Evolutionary conservation across 2,329 filamentous ascomycete genomes (phyloP), one percentile per base, ranked within the genome.

Genomic region (Stagonosporopsis tanaceti): DNA sequence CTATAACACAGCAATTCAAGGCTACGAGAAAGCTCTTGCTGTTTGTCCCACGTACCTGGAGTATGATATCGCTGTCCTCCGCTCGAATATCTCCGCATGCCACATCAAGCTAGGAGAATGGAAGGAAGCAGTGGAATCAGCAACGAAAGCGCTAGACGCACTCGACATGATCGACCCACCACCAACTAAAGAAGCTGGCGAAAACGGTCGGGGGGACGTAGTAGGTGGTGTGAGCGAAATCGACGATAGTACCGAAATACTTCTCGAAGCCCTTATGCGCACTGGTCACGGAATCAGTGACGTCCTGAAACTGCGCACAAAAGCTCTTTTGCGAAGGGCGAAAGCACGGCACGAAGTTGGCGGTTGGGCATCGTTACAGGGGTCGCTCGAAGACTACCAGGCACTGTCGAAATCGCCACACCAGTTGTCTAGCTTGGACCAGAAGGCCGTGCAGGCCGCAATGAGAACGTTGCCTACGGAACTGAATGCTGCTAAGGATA

Each of bases 51-150:
- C 87, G 63, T 96, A 96, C 73, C 85, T 96, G 25, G 88, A 94
- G 73, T 97, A 92, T 78, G 92, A 97, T 66, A 83, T 94, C 61
- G 92, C 93, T 25, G 91, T 98, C 9, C 82, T 98, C 6, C 87
- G 89, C 57, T 93, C 90, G 73, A 98, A 98, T 79, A 89, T 97
- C 64, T 86, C 94, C 1, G 94, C 93, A 9, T 97, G 93, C 72
- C 87, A 97, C 68, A 76, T 98, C 52, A 96, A 96, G 74, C 81
- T 96, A 3, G 83, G 88, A 59, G 89, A 94, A 60, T 97, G 93
- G 91, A 92, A 93, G 65, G 87, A 91, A 28, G 91, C 92, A 9
- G 84, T 93, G 40, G 88, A 89, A 46, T 84, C 86, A 9, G 93
- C 93, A 0, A 90, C 87, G 0, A 82, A 85, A 11, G 89, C 92